Percentiles rank a stretch among this genome's conserved stretches.
Conservation (phyloP, 2,329 filamentous ascomycete species). For the Ceratocystis colombiana region DNA sequence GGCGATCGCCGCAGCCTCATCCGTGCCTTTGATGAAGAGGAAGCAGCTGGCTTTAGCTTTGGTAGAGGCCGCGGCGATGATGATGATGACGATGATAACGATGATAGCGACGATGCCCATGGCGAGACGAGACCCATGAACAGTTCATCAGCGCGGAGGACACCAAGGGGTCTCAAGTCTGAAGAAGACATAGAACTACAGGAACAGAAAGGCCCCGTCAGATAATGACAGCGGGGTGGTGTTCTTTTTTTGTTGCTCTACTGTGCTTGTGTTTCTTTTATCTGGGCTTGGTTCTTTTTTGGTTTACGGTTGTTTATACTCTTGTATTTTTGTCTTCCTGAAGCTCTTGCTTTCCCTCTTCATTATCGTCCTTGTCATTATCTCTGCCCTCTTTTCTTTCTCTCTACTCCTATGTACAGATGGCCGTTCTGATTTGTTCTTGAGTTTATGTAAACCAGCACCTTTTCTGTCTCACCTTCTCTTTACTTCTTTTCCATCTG, state of each 20-base stretch:
- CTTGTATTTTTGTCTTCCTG: slow-evolving; percentile 7
- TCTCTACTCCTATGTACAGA: not conserved
- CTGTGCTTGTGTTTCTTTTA: slow-evolving; percentile 6
- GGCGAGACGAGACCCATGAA: slow-evolving; percentile 26
- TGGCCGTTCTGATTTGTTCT: not conserved
- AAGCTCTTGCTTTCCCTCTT: not conserved
- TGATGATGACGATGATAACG: slow-evolving; percentile 68
- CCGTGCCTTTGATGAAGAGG: slow-evolving; percentile 79
- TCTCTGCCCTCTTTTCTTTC: not conserved
- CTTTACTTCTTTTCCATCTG: not conserved
- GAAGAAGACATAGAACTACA: slow-evolving; percentile 43
- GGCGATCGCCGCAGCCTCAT: slow-evolving; percentile 75
- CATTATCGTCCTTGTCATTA: not conserved
- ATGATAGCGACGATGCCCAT: slow-evolving; percentile 41
- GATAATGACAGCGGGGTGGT: slow-evolving; percentile 23
- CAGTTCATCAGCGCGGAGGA: slow-evolving; percentile 28
- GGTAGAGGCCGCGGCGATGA: slow-evolving; percentile 59
- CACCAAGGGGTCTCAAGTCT: slow-evolving; percentile 36
- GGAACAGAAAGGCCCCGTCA: slow-evolving; percentile 34
- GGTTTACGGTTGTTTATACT: slow-evolving; percentile 18
- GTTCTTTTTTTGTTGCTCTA: slow-evolving; percentile 18
- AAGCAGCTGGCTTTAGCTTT: slow-evolving; percentile 61
- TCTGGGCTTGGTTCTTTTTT: not conserved
- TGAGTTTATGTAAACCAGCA: not conserved
- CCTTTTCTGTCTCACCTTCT: not conserved